Percentiles rank a stretch among this genome's conserved stretches.
Evolutionary conservation across 306 rosid species (phyloP).

Genomic region (Cyamopsis tetragonoloba): DNA sequence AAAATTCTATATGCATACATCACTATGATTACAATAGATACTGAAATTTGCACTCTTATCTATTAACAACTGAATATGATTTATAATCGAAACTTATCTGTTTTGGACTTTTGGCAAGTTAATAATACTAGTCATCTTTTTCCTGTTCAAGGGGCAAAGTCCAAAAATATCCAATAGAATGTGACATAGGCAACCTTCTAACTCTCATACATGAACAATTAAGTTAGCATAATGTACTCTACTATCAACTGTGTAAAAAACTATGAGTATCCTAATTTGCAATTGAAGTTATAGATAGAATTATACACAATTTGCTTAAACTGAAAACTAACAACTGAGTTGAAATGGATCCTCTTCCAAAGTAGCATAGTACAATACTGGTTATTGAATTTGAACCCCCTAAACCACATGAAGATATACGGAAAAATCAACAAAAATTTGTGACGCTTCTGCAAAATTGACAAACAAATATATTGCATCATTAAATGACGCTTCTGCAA

Average conservation of each 20-base stretch:
- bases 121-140: neutral
- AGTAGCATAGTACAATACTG: neutral
- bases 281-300: neutral
- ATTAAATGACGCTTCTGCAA: neutral
- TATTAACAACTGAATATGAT: slow-evolving; percentile 2
- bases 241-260: neutral
- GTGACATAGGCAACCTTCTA: slow-evolving; percentile 5
- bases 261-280: neutral
- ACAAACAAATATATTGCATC: neutral
- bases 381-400: neutral
- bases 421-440: neutral
- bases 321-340: neutral
- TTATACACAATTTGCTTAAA: neutral
- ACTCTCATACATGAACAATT: neutral
- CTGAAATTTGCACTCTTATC: neutral
- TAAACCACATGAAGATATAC: neutral
- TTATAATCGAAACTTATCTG: neutral
- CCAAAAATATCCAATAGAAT: neutral
- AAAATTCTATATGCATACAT: neutral
- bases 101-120: neutral
- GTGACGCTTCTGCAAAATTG: neutral
- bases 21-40: neutral
- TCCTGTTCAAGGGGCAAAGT: neutral
- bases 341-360: slow-evolving; percentile 1
- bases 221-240: neutral